Evolutionary conservation across 305 asterid species (phyloP).

Genomic region (Rubia balearica): DNA sequence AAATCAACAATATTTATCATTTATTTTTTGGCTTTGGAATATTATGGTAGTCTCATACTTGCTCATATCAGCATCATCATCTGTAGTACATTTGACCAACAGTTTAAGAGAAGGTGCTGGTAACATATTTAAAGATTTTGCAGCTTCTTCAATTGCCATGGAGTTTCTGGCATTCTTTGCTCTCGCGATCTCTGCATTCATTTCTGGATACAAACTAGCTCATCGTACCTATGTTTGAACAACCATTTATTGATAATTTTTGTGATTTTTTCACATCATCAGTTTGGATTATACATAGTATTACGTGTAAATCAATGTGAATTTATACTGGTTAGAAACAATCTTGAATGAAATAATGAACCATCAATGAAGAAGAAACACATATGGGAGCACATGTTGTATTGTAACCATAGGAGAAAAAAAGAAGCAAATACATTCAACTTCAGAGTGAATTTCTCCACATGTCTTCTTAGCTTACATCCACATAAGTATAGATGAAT

Average conservation of each 20-base stretch:
- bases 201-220: conserved; percentile 76
- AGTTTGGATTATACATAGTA: conserved; percentile 5
- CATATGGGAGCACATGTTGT: too few relatives aligned
- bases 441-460: too few relatives aligned
- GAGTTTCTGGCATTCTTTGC: conserved; percentile 70
- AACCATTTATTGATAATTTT: neutral
- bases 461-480: too few relatives aligned
- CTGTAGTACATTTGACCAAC: conserved; percentile 75
- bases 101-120: conserved; percentile 59
- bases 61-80: conserved; percentile 70
- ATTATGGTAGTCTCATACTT: conserved; percentile 51
- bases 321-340: neutral
- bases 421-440: too few relatives aligned
- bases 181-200: conserved; percentile 53
- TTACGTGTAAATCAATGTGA: conserved; percentile 6
- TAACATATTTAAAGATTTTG: conserved; percentile 75
- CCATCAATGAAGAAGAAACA: neutral
- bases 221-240: conserved; percentile 51
- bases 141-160: conserved; percentile 72
- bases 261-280: neutral
- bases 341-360: neutral
- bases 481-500: too few relatives aligned
- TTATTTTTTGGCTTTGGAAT: neutral
- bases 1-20: neutral
- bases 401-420: too few relatives aligned